A percentile compares a stretch with the other conserved stretches of the same genome.
Conservation (phyloP, 495 filamentous ascomycete species). For the Niebla homalea region DNA sequence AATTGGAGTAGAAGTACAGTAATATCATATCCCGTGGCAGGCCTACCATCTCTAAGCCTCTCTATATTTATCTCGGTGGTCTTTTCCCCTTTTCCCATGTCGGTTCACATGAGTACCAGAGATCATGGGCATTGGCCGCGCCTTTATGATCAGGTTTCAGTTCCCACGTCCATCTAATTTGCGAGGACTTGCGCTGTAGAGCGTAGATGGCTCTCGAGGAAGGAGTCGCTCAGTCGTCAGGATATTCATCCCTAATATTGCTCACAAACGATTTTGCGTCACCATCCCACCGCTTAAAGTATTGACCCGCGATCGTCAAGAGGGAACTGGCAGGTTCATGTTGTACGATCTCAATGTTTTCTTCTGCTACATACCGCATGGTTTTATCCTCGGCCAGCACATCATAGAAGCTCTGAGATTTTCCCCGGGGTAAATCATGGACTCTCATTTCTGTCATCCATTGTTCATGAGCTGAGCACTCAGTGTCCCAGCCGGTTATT, state of each 20-base stretch:
- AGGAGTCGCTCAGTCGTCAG: conserved; percentile 47
- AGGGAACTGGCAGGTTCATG: conserved; percentile 40
- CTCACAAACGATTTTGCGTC: conserved; percentile 59
- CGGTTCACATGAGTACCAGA: too few relatives aligned
- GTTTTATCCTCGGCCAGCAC: conserved; percentile 65
- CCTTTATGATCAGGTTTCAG: too few relatives aligned
- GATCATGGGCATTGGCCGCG: too few relatives aligned
- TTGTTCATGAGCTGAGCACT: conserved; percentile 37
- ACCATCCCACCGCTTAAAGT: conserved; percentile 79
- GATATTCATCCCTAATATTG: conserved; percentile 75
- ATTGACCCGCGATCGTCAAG: conserved; percentile 61
- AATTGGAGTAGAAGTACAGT: too few relatives aligned
- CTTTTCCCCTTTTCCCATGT: too few relatives aligned
- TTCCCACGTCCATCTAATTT: too few relatives aligned
- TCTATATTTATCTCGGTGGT: too few relatives aligned
- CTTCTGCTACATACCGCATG: conserved; percentile 70
- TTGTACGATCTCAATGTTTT: conserved; percentile 60
- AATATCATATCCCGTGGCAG: too few relatives aligned
- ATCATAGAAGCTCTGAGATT: conserved; percentile 70
- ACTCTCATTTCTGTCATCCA: conserved; percentile 51
- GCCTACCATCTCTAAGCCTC: too few relatives aligned
- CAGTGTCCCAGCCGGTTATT: conserved; percentile 74
- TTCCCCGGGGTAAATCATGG: conserved; percentile 45
- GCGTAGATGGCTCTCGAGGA: too few relatives aligned
- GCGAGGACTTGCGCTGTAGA: too few relatives aligned